A percentile compares a stretch with the other conserved stretches of the same genome.
Evolutionary conservation across 2,329 filamentous ascomycete genomes (phyloP).

Genomic region (Lomentospora prolificans): DNA sequence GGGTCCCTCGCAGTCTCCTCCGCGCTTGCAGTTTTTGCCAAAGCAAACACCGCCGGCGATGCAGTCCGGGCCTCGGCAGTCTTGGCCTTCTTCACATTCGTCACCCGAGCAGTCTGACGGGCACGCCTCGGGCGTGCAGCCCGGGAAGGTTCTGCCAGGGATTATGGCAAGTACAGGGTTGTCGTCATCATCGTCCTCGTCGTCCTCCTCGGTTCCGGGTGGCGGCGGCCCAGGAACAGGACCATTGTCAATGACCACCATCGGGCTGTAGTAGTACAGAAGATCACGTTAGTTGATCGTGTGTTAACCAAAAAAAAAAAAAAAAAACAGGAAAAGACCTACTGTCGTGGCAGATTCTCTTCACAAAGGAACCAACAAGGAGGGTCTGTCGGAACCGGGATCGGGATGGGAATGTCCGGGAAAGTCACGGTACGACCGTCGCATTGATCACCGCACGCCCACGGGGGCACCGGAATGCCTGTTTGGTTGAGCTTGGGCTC

Average conservation of each 20-base stretch:
- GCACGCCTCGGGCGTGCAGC: background rate
- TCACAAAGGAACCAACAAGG: background rate
- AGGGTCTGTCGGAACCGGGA: background rate
- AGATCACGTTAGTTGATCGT: no score
- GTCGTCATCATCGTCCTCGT: background rate
- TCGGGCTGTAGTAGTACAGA: background rate
- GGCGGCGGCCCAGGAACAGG: background rate
- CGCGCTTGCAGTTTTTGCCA: slow-evolving; percentile 4
- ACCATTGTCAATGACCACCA: background rate
- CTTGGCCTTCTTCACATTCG: slow-evolving; percentile 8
- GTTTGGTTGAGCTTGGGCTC: background rate
- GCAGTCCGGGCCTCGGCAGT: slow-evolving; percentile 8
- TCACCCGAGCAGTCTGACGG: background rate
- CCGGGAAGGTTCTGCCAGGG: background rate
- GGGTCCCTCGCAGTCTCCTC: slow-evolving; percentile 9
- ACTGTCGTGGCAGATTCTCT: background rate
- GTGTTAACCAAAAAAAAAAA: no score
- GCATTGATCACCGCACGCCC: background rate
- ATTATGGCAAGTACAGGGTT: background rate
- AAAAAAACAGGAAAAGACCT: no score
- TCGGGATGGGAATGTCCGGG: background rate
- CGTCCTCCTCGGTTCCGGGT: background rate
- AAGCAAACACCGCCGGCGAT: slow-evolving; percentile 7
- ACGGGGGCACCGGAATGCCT: background rate
- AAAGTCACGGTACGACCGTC: background rate